Evolutionary conservation across 2,329 filamentous ascomycete genomes (phyloP), one percentile per base, ranked within the genome.

Genomic region (Clonostachys rosea): DNA sequence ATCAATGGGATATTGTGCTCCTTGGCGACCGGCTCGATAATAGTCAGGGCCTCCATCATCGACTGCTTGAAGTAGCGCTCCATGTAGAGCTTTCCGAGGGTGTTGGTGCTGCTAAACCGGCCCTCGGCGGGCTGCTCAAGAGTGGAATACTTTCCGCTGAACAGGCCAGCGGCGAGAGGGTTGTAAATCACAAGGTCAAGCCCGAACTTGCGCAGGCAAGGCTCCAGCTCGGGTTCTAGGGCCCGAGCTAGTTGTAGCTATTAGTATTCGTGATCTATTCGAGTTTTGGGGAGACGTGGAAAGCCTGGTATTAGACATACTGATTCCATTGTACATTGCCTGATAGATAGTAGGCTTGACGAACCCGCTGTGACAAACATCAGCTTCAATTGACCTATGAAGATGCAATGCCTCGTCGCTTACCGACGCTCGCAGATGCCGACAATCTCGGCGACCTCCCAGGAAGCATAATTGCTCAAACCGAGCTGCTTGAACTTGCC

Each of bases 381-480:
- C 11, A 39, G 36, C 3, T 43, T 16, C 42, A 13, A 9, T 17
- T 24, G n/a, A 6, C 17, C 16, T 16, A 7, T 8, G 13, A 24
- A 17, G n/a, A 24, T 14, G 8, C 40, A 8, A 3, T 8, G 2
- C 4, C 17, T 39, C 11, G 8, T n/a, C 3, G 16, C 42, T 20
- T 16, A 43, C 42, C 42, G 77, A 62, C 81, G 75, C 48, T 81
- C 79, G 66, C 83, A 87, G 36, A 84, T 78, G 53, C 84, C 81
- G 43, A 81, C 83, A 8, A 90, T 76, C 63, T 91, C 86, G 0
- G 87, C 87, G 4, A 91, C 84, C 59, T 91, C 87, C 66, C 84
- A 91, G 1, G 87, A 79, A 0, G 86, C 83, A 57, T 79, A 91
- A 62, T 91, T 91, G 54, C 76, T 83, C 40, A 91, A 61, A 2